These are phyloP conservation scores for Trametes sanguinea DNA, from an alignment of 768 basidiomycete genomes.

Conservation along the genomic window DNA sequence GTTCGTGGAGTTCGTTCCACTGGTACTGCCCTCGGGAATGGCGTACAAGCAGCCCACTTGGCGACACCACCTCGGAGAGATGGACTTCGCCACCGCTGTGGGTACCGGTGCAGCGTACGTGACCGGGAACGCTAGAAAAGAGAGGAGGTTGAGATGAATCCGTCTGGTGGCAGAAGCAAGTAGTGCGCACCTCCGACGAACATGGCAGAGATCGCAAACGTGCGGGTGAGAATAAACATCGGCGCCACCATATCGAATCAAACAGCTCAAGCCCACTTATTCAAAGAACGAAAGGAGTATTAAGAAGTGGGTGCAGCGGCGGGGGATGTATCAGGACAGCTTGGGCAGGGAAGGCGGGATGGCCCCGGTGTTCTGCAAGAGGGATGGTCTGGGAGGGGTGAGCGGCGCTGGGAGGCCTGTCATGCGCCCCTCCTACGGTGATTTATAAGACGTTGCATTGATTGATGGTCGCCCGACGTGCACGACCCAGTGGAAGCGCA, in stretches of 20 bases:
- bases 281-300: conserved; percentile 8
- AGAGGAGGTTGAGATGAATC: not conserved
- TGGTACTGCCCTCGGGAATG: not conserved
- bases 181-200: conserved; percentile 12
- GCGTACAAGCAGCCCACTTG: conserved; percentile 10
- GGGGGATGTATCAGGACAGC: not conserved
- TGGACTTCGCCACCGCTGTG: not conserved
- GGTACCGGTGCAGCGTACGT: conserved; percentile 3
- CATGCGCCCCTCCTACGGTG: not conserved
- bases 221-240: conserved; percentile 19
- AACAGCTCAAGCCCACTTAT: conserved; percentile 9
- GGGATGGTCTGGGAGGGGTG: not conserved
- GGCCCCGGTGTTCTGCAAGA: not conserved
- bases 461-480: not conserved
- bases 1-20: not conserved
- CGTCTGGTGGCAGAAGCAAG: too few relatives aligned
- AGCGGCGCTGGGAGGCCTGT: not conserved
- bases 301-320: not conserved
- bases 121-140: not conserved
- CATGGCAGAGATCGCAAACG: conserved; percentile 19
- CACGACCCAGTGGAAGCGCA: not conserved
- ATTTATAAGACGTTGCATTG: conserved; percentile 12
- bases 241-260: conserved; percentile 5
- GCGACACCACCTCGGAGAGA: not conserved
- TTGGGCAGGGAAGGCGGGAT: not conserved